These are phyloP conservation scores for Cystobasidiaceae sp. DNA, from an alignment of 1,284 basidiomycete species.

Conservation along the genomic window DNA sequence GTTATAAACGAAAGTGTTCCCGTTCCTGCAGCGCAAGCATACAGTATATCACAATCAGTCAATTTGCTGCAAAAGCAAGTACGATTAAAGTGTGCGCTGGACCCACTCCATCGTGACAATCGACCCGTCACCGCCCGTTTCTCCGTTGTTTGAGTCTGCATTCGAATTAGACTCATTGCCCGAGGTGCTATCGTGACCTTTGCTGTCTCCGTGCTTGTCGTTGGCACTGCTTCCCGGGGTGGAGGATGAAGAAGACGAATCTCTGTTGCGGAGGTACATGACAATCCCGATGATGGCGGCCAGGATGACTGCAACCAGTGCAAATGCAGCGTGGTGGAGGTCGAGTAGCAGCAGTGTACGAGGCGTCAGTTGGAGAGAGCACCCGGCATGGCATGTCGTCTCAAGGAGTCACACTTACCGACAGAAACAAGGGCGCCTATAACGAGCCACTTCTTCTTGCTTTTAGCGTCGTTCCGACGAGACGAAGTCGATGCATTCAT, in stretches of 20 bases:
- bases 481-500: neutral
- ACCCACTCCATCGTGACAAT: constrained; percentile 12
- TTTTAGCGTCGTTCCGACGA: neutral
- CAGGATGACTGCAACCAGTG: neutral
- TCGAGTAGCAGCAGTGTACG: too few species aligned
- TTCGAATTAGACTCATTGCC: neutral
- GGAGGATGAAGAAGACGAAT: neutral
- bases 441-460: constrained; percentile 11
- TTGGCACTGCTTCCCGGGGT: neutral
- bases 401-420: too few species aligned
- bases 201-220: neutral
- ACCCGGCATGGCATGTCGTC: too few species aligned
- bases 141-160: neutral
- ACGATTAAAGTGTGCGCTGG: too few species aligned
- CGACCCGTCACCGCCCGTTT: neutral
- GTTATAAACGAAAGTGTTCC: constrained; percentile 41
- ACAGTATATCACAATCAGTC: too few species aligned
- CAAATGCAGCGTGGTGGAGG: too few species aligned
- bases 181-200: neutral
- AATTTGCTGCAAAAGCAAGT: too few species aligned
- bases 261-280: neutral
- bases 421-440: too few species aligned
- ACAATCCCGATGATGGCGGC: constrained; percentile 1
- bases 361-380: too few species aligned
- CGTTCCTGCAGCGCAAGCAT: constrained; percentile 33